Conservation (phyloP, 2,329 filamentous ascomycete species). For the Alternaria alternata region DNA sequence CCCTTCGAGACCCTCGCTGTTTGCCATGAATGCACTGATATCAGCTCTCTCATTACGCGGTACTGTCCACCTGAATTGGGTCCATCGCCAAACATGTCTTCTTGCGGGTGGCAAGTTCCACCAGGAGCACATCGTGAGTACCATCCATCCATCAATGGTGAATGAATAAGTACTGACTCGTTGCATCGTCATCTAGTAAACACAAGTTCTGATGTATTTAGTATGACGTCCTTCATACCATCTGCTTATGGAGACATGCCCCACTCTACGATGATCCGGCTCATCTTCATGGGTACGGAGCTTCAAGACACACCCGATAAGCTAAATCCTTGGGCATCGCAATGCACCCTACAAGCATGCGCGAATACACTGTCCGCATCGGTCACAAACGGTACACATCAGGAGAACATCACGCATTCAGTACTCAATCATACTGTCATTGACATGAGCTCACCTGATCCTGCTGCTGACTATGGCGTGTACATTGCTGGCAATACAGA, state of each 20-base stretch:
- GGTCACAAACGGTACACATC: constrained; percentile 22
- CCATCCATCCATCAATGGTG: neutral
- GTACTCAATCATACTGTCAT: constrained; percentile 18
- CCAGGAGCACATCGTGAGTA: constrained; percentile 13
- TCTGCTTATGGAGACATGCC: constrained; percentile 26
- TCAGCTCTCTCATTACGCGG: constrained; percentile 16
- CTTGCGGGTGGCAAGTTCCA: constrained; percentile 22
- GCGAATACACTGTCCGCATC: constrained; percentile 19
- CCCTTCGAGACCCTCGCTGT: constrained; percentile 20
- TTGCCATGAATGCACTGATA: constrained; percentile 22
- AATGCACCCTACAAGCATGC: constrained; percentile 22
- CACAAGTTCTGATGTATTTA: constrained; percentile 26
- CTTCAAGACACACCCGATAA: constrained; percentile 12
- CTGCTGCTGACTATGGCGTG: constrained; percentile 17
- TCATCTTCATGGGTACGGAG: constrained; percentile 26
- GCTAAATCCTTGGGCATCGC: constrained; percentile 20
- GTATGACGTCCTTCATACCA: constrained; percentile 27
- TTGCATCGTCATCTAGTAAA: constrained; percentile 4
- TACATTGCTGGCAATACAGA: constrained; percentile 13
- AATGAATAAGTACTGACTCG: neutral
- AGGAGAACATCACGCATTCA: constrained; percentile 21
- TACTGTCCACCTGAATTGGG: constrained; percentile 21
- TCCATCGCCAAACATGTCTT: constrained; percentile 12
- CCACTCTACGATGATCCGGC: constrained; percentile 20
- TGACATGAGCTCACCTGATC: constrained; percentile 19